Evolutionary conservation across 805 yeast genomes (phyloP).

Genomic region (Saccharomycopsis oosterbeekiorum): DNA sequence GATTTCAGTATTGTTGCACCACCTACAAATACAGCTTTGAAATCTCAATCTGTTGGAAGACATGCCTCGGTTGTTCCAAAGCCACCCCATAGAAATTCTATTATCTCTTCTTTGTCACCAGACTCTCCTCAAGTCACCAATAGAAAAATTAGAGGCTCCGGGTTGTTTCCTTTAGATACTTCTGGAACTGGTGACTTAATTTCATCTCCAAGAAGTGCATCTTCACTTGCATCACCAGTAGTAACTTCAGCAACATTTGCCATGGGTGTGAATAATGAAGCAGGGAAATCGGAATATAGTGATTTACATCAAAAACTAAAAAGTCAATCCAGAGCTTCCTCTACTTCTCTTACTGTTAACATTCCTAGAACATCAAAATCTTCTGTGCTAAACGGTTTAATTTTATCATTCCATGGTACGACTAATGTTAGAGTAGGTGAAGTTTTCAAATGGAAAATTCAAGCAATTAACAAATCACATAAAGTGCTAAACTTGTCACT

Average conservation of each 20-base stretch:
- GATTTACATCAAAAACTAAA: slow-evolving; percentile 13
- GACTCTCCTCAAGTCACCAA: slow-evolving; percentile 2
- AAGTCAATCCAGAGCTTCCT: slow-evolving; percentile 15
- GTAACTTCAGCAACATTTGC: slow-evolving; percentile 12
- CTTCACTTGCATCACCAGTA: slow-evolving; percentile 8
- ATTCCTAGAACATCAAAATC: slow-evolving; percentile 19
- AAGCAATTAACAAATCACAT: slow-evolving; percentile 52
- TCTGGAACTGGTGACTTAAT: background rate
- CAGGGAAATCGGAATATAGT: background rate
- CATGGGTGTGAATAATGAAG: slow-evolving; percentile 13
- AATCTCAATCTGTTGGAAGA: slow-evolving; percentile 19
- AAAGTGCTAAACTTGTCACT: slow-evolving; percentile 44
- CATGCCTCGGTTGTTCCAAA: background rate
- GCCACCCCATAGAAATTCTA: background rate
- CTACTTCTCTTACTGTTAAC: slow-evolving; percentile 19
- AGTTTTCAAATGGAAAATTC: slow-evolving; percentile 51
- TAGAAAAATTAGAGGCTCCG: slow-evolving; percentile 1
- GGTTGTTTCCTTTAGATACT: background rate
- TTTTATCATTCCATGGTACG: slow-evolving; percentile 52
- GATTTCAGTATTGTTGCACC: slow-evolving; percentile 35
- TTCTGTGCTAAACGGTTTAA: slow-evolving; percentile 27
- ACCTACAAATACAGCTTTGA: slow-evolving; percentile 32
- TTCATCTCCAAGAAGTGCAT: slow-evolving; percentile 1
- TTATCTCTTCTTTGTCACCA: slow-evolving; percentile 1
- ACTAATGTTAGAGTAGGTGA: slow-evolving; percentile 52